Evolutionary conservation across 2,329 filamentous ascomycete species (phyloP).

Genomic region (Colletotrichum shisoi): DNA sequence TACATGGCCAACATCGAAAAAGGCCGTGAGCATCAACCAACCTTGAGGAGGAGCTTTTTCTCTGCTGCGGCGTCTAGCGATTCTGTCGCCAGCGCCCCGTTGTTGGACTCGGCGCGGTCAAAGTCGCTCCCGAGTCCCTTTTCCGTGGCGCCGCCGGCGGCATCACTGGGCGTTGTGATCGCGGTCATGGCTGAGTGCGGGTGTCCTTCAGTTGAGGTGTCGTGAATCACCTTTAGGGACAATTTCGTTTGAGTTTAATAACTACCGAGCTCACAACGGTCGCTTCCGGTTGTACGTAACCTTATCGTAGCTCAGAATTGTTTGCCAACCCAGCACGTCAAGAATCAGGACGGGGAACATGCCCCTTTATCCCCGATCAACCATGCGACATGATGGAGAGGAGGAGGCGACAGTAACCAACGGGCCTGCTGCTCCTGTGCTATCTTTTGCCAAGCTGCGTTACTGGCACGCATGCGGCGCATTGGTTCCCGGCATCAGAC

Average conservation of each 20-base stretch:
- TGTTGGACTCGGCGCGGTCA: conserved; percentile 33
- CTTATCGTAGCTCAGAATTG: not conserved
- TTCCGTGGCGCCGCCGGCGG: conserved; percentile 18
- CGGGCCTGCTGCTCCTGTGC: not conserved
- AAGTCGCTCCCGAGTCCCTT: conserved; percentile 28
- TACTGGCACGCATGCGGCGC: conserved; percentile 6
- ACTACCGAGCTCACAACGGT: not conserved
- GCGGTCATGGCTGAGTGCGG: conserved; percentile 15
- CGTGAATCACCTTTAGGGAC: not conserved
- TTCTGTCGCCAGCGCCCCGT: conserved; percentile 35
- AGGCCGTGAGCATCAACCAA: not conserved
- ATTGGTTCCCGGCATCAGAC: conserved; percentile 15
- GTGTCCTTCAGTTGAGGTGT: not conserved
- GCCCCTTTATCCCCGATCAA: conserved; percentile 26
- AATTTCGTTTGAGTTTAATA: not conserved
- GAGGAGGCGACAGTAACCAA: conserved; percentile 2
- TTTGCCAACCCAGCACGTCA: not conserved
- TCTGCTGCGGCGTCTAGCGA: conserved; percentile 45
- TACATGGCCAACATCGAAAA: not conserved
- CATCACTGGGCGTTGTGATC: conserved; percentile 13
- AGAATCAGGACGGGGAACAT: conserved; percentile 2
- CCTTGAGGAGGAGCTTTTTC: conserved; percentile 45
- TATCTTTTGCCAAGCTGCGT: conserved; percentile 15
- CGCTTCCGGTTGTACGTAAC: not conserved
- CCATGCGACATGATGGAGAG: not conserved